These are phyloP conservation scores for Diphasiastrum complanatum DNA, from an alignment of 83 land plant genomes.

Conservation along the genomic window DNA sequence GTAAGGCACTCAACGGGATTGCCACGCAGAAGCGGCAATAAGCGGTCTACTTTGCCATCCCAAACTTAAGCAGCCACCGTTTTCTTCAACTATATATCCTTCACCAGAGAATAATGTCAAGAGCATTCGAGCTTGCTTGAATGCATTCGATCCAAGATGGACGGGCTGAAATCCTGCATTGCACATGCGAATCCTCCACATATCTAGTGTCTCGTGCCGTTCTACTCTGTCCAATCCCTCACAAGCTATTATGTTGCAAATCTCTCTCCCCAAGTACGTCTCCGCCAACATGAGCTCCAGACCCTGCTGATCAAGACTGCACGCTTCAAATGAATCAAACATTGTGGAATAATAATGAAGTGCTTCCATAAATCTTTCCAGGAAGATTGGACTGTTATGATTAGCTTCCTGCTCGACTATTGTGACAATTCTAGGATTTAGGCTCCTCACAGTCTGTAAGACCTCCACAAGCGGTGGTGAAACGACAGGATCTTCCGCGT, in stretches of 20 bases:
- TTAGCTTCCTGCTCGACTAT: slow-evolving; percentile 78
- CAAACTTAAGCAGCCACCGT: slow-evolving; percentile 45
- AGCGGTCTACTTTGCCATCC: slow-evolving; percentile 78
- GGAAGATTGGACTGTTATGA: slow-evolving; percentile 53
- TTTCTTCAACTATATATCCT: slow-evolving; percentile 60
- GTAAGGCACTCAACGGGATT: too few species aligned
- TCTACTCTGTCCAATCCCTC: slow-evolving; percentile 51
- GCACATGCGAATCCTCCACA: slow-evolving; percentile 38
- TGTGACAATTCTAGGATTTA: slow-evolving; percentile 58
- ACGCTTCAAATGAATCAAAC: slow-evolving; percentile 70
- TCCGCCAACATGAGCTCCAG: slow-evolving; percentile 35
- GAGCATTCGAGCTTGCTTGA: slow-evolving; percentile 49
- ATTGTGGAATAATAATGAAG: slow-evolving; percentile 78
- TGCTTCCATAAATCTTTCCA: slow-evolving; percentile 69
- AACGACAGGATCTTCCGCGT: slow-evolving; percentile 22
- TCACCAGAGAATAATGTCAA: slow-evolving; percentile 46
- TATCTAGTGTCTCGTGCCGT: slow-evolving; percentile 46
- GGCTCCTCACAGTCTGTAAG: slow-evolving; percentile 26
- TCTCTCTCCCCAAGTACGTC: slow-evolving; percentile 44
- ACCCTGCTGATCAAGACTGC: slow-evolving; percentile 18
- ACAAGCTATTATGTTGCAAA: slow-evolving; percentile 57
- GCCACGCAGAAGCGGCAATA: slow-evolving; percentile 78
- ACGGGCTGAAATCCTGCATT: slow-evolving; percentile 36
- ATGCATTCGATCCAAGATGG: slow-evolving; percentile 51
- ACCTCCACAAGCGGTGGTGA: slow-evolving; percentile 44